Evolutionary conservation across 805 yeast genomes (phyloP).

Genomic region (Saccharomyces kudriavzevii): DNA sequence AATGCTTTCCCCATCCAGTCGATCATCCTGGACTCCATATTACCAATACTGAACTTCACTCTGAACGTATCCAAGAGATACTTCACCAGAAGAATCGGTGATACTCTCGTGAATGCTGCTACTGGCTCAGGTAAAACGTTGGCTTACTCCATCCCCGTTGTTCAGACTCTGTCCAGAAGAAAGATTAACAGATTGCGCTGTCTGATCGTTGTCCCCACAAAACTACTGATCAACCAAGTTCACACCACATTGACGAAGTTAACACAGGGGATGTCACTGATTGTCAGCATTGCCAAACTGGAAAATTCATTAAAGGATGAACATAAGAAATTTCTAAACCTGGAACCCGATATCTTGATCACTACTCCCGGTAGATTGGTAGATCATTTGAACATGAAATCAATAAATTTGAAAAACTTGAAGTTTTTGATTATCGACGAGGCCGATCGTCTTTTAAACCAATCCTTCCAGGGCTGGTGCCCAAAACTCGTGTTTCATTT

Average conservation of each 20-base stretch:
- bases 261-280: conserved; percentile 56
- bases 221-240: conserved; percentile 79
- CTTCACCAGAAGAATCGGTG: conserved; percentile 55
- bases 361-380: conserved; percentile 77
- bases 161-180: conserved; percentile 57
- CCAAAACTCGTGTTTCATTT: conserved; percentile 39
- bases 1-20: conserved; percentile 31
- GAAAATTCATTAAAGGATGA: conserved; percentile 58
- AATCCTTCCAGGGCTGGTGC: conserved; percentile 91
- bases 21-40: conserved; percentile 18
- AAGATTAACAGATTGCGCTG: conserved; percentile 69
- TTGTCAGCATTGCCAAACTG: conserved; percentile 46
- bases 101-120: conserved; percentile 81
- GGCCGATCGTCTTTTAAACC: conserved; percentile 76
- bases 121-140: conserved; percentile 96
- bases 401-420: conserved; percentile 43
- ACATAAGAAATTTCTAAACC: conserved; percentile 36
- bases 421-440: conserved; percentile 68
- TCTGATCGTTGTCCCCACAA: conserved; percentile 80
- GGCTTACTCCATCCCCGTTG: conserved; percentile 77
- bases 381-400: conserved; percentile 48
- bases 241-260: conserved; percentile 51
- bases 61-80: conserved; percentile 25
- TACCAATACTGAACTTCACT: conserved; percentile 22
- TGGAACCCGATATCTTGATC: conserved; percentile 59